Base-by-base conservation (phyloP, 2,329 filamentous ascomycete genomes). In the Elsinoe arachidis region DNA sequence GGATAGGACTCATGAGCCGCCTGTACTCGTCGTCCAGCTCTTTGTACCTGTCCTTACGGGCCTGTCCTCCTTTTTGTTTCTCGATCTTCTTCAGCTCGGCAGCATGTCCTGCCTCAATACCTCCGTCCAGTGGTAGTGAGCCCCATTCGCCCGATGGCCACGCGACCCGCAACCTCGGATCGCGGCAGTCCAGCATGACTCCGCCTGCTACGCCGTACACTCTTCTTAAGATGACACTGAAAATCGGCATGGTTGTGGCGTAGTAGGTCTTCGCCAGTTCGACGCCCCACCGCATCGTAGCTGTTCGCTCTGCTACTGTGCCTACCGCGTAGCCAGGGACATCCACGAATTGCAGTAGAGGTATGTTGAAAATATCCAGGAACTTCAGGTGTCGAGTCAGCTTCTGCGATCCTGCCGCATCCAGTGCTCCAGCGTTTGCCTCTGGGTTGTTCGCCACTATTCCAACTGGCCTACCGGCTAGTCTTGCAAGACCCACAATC, bases 71-170 rank as follows among this genome's bases (percentile, higher is more conserved):
- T 23, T 73, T 64, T 55, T 75, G 77, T 58, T 78, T 76, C 26
- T 78, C 78, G 33, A 76, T 70, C 61, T 81, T 76, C 59, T 76
- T 78, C 59, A 85, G 66, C 62, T 85, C 82, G 57, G 79, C 78
- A 1, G 79, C 74, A 68, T 86, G 83, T 0, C 77, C 81, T 7
- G 84, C 82, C 62, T 86, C 82, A 34, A 86, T 84, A 0, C 83
- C 83, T 1, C 82, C 83, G 56, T 83, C 81, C 0, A 85, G 70
- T 0, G 83, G 83, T 4, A 86, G 66, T 11, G 77, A 81, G 0
- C 82, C 82, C 80, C 81, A 85, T 61, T 82, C 75, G 0, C 82
- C 81, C 35, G 76, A 80, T 0, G 83, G 83, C 83, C 83, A 86
- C 5, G 81, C 81, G 11, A 85, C 76, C 46, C 81, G 76, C 73